Percentiles rank a stretch among this genome's conserved stretches.
Conservation (phyloP, 345 rosid species). For the Rhizophora apiculata region DNA sequence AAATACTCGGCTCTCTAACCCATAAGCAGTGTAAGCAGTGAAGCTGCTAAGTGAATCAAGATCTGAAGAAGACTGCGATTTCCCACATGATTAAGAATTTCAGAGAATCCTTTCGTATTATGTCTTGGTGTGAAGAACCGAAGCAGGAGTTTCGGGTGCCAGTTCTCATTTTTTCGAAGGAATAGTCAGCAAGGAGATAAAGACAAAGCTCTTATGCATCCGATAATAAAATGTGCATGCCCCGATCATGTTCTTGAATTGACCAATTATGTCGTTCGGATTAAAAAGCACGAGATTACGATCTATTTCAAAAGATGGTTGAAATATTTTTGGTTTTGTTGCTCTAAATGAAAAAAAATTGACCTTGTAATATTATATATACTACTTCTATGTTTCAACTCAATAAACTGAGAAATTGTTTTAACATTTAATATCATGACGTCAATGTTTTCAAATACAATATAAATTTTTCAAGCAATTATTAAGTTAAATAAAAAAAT, state of each 20-base stretch:
- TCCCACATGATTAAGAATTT: conserved; percentile 35
- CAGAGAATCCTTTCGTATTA: conserved; percentile 55
- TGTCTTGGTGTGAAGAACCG: conserved; percentile 70
- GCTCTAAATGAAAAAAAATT: too few species aligned
- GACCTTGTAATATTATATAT: too few species aligned
- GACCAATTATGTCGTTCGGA: not conserved
- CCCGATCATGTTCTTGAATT: conserved; percentile 10
- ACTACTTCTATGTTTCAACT: too few species aligned
- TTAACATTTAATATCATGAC: too few species aligned
- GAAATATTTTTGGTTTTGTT: too few species aligned
- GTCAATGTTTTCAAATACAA: too few species aligned
- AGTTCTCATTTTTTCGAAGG: conserved; percentile 69
- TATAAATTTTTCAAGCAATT: too few species aligned
- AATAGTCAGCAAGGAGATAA: conserved; percentile 64
- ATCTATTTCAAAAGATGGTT: too few species aligned
- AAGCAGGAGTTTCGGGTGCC: conserved; percentile 59
- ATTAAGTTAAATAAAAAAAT: too few species aligned
- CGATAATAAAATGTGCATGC: conserved; percentile 14
- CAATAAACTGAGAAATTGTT: too few species aligned
- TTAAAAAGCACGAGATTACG: too few species aligned
- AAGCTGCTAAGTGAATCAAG: conserved; percentile 35
- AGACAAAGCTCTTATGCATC: conserved; percentile 55
- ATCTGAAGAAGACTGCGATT: conserved; percentile 28
- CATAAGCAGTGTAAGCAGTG: not conserved
- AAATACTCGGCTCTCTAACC: not conserved